Evolutionary conservation across 2,329 filamentous ascomycete species (phyloP).

Genomic region (Fusarium sp.): DNA sequence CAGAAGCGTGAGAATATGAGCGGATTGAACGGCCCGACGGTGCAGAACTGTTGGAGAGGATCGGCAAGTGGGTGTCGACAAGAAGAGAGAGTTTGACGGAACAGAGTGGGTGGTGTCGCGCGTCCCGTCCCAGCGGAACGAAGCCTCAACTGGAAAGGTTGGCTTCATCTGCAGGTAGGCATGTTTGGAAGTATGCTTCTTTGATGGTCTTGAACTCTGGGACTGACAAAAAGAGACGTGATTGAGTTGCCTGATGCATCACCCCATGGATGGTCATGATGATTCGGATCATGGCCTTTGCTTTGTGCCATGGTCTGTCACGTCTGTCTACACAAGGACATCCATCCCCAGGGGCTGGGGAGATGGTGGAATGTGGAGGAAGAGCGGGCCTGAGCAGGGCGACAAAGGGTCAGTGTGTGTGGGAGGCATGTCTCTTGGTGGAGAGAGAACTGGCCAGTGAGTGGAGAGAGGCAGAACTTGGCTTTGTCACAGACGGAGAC

Average conservation of each 20-base stretch:
- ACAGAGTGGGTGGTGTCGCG: conserved; percentile 23
- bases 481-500: conserved; percentile 40
- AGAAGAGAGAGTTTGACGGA: neutral
- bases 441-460: conserved; percentile 7
- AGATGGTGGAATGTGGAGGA: conserved; percentile 25
- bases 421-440: neutral
- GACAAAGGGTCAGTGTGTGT: conserved; percentile 1
- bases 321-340: neutral
- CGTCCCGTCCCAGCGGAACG: conserved; percentile 9
- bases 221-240: neutral
- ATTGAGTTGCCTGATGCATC: conserved; percentile 17
- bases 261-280: conserved; percentile 5
- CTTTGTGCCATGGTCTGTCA: neutral
- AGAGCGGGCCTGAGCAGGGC: neutral
- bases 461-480: conserved; percentile 29
- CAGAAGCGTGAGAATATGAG: neutral
- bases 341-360: conserved; percentile 8
- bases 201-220: conserved; percentile 7
- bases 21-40: conserved; percentile 35
- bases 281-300: neutral
- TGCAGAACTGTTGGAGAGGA: conserved; percentile 6
- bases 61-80: conserved; percentile 16
- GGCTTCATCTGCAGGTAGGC: conserved; percentile 5
- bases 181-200: conserved; percentile 28
- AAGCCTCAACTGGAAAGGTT: conserved; percentile 37